Evolutionary conservation across 495 filamentous ascomycete species (phyloP).

Genomic region (Neurospora sp.): DNA sequence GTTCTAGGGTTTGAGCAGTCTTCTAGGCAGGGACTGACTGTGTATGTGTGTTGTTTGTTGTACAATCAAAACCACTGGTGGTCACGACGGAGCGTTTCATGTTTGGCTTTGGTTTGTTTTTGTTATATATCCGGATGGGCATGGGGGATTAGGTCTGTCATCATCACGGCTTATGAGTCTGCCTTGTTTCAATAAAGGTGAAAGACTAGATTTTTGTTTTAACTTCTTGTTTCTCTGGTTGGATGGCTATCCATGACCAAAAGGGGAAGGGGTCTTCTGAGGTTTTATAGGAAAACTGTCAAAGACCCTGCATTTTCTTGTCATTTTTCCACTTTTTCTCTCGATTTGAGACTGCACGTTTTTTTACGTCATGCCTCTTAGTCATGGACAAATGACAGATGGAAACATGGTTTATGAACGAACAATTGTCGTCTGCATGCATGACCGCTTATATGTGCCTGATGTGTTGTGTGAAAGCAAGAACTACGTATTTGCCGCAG

Average conservation of each 20-base stretch:
- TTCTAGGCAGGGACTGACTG: constrained; percentile 29
- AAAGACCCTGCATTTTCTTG: neutral
- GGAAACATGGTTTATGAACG: neutral
- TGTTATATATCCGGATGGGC: constrained; percentile 6
- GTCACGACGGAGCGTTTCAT: neutral
- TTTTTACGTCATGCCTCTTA: neutral
- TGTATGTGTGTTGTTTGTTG: constrained; percentile 20
- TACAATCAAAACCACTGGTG: neutral
- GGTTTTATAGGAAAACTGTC: neutral
- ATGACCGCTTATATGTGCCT: neutral
- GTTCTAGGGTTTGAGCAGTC: constrained; percentile 24
- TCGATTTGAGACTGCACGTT: neutral
- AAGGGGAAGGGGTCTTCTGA: neutral
- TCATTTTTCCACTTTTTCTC: neutral
- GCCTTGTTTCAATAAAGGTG: neutral
- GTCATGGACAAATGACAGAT: neutral
- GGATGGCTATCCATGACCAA: neutral
- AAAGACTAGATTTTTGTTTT: neutral
- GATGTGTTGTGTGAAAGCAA: neutral
- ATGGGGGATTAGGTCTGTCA: constrained; percentile 3
- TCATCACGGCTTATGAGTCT: neutral
- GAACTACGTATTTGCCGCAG: neutral
- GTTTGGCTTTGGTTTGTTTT: constrained; percentile 21
- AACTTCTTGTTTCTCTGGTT: neutral
- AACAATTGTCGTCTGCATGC: neutral